Evolutionary conservation across 495 filamentous ascomycete species (phyloP).

Genomic region (Trichoderma asperelloides): DNA sequence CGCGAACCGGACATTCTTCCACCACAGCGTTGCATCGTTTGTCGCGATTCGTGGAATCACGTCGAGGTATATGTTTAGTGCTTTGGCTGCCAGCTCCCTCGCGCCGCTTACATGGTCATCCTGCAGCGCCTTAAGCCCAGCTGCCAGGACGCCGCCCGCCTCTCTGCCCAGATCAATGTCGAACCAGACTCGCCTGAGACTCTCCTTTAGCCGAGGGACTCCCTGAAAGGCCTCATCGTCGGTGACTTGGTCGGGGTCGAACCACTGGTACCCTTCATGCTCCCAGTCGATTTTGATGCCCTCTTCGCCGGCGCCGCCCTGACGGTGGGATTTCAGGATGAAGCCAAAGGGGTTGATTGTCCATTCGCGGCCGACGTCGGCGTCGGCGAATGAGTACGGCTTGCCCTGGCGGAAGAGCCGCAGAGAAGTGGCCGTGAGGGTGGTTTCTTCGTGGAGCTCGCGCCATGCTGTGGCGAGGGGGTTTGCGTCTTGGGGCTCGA

Average conservation of each 20-base stretch:
- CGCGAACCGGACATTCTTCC: conserved; percentile 44
- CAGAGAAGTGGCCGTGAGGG: conserved; percentile 35
- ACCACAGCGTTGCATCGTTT: conserved; percentile 33
- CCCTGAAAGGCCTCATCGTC: conserved; percentile 33
- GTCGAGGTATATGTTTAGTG: conserved; percentile 18
- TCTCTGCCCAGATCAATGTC: conserved; percentile 33
- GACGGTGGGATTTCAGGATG: conserved; percentile 31
- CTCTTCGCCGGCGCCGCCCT: conserved; percentile 27
- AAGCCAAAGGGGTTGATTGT: conserved; percentile 56
- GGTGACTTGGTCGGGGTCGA: conserved; percentile 37
- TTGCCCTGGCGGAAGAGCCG: conserved; percentile 48
- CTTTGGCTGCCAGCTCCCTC: conserved; percentile 38
- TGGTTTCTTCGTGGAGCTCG: conserved; percentile 56
- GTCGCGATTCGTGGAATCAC: conserved; percentile 13
- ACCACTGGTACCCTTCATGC: conserved; percentile 49
- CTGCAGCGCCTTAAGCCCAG: conserved; percentile 37
- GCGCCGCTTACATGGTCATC: conserved; percentile 50
- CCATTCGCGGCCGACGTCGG: conserved; percentile 46
- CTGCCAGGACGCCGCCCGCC: conserved; percentile 34
- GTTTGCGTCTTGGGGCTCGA: conserved; percentile 40
- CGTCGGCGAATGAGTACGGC: conserved; percentile 47
- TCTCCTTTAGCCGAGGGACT: conserved; percentile 49
- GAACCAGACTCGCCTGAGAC: conserved; percentile 48
- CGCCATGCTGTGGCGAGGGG: conserved; percentile 50
- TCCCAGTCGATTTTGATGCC: conserved; percentile 54